Evolutionary conservation across 148 eudicot genomes (phyloP), one percentile per base, ranked within the genome.

Genomic region (Nyssa sinensis): DNA sequence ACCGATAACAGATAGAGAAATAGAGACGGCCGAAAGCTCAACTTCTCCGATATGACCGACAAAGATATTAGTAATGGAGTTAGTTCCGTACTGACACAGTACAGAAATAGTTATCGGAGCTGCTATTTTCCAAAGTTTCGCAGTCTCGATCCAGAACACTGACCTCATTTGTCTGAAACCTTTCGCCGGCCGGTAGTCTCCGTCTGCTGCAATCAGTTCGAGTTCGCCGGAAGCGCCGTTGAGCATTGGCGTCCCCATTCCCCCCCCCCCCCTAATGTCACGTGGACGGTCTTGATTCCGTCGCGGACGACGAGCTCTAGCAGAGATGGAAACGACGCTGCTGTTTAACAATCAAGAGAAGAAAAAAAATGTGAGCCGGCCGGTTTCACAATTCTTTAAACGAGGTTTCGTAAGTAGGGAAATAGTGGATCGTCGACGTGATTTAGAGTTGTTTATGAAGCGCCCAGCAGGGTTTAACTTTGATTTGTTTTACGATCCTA

Each of bases 1-100:
- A 9, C 81, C 66, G 73, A 90, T 75, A 34, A 88, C 95, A 5
- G 84, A 80, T 25, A 79, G 61, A 24, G 95, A 79, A 23, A 90
- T 90, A 1, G 92, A 78, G 63, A 88, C 78, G 35, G 89, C 85
- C 0, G 94, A 90, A 23, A 90, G 86, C 70, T 88, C 80, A 31
- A 90, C 55, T 3, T 88, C 87, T 0, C 94, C 91, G 63, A 90
- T 67, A 70, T 90, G 94, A 3, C 92, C 94, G 4, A 83, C 94
- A 69, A 90, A 90, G 4, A 90, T 88, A 57, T 61, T 78, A 4
- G 94, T 86, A 10, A 84, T 51, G 2, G 92, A 81, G 71, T 70
- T 73, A 0, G 70, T 83, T 0, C 82, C 92, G 30, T 71, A 90
- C 80, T 80, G 82, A 60, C 90, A 88, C 1, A 88, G 33, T 0